Percentiles rank a stretch among this genome's conserved stretches.
Evolutionary conservation across 768 basidiomycete species (phyloP).

Genomic region (Tephrocybe sp.): DNA sequence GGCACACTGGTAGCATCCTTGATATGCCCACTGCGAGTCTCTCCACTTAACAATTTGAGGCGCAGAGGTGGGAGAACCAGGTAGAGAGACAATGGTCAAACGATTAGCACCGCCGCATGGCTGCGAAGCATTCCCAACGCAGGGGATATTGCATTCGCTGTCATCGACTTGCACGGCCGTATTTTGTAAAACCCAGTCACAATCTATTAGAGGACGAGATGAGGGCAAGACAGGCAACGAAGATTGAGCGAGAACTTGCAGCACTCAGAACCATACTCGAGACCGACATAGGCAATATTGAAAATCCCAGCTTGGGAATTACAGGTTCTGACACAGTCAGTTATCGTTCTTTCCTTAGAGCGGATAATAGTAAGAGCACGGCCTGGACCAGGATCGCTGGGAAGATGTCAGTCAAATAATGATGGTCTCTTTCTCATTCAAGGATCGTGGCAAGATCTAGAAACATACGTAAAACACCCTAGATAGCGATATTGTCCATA

Average conservation of each 20-base stretch:
- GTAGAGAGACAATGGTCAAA: background rate
- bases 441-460: no score
- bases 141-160: conserved; percentile 7
- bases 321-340: background rate
- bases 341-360: background rate
- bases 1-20: conserved; percentile 14
- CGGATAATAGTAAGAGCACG: background rate
- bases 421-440: background rate
- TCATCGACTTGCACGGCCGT: background rate
- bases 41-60: background rate
- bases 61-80: conserved; percentile 8
- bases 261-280: background rate
- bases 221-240: background rate
- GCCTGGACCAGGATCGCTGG: background rate
- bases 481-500: background rate
- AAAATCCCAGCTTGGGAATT: background rate
- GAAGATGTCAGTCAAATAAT: no score
- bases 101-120: conserved; percentile 3
- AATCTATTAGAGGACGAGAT: background rate
- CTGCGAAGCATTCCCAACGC: conserved; percentile 1
- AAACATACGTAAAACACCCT: background rate
- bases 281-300: background rate
- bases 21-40: conserved; percentile 7
- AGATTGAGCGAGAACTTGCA: background rate
- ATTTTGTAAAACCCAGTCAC: conserved; percentile 1